A percentile compares a stretch with the other conserved stretches of the same genome.
These are phyloP conservation scores for Trichoderma koningii DNA, from an alignment of 2,329 filamentous ascomycete species.

Conservation along the genomic window DNA sequence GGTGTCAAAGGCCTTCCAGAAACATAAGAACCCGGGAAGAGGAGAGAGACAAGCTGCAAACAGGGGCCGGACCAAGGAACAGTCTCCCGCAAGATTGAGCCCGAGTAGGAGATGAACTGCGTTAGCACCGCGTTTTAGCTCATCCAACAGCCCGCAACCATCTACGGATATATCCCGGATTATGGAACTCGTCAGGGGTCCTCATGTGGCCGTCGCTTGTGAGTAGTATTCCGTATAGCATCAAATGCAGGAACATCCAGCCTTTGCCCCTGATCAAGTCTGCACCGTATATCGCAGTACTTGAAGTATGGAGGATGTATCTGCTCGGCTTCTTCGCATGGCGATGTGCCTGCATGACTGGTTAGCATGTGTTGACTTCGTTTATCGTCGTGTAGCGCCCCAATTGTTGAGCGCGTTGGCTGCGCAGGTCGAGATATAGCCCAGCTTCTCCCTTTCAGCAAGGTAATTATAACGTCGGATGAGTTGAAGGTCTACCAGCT, in stretches of 20 bases:
- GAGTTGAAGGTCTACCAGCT: not conserved
- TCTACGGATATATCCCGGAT: constrained; percentile 16
- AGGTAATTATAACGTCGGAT: not conserved
- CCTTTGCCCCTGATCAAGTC: not conserved
- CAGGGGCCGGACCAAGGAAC: constrained; percentile 16
- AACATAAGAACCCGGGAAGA: constrained; percentile 1
- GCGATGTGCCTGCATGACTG: not conserved
- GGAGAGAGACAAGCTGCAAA: not conserved
- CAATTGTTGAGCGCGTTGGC: not conserved
- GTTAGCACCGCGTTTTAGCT: constrained; percentile 13
- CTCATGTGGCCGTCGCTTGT: constrained; percentile 23
- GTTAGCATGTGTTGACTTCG: not conserved
- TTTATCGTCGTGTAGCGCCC: not conserved
- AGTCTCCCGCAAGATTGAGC: constrained; percentile 20
- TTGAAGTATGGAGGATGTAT: too few species aligned
- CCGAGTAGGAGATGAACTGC: constrained; percentile 21
- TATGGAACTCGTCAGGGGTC: constrained; percentile 16
- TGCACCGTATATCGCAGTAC: not conserved
- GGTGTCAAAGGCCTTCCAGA: constrained; percentile 13
- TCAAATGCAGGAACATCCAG: not conserved
- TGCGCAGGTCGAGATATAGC: not conserved
- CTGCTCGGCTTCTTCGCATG: too few species aligned
- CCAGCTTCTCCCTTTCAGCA: not conserved
- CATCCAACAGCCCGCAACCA: constrained; percentile 3
- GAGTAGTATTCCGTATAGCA: not conserved